Percentiles rank a stretch among this genome's conserved stretches.
Evolutionary conservation across 306 rosid genomes (phyloP).

Genomic region (Quercus berberidifolia): DNA sequence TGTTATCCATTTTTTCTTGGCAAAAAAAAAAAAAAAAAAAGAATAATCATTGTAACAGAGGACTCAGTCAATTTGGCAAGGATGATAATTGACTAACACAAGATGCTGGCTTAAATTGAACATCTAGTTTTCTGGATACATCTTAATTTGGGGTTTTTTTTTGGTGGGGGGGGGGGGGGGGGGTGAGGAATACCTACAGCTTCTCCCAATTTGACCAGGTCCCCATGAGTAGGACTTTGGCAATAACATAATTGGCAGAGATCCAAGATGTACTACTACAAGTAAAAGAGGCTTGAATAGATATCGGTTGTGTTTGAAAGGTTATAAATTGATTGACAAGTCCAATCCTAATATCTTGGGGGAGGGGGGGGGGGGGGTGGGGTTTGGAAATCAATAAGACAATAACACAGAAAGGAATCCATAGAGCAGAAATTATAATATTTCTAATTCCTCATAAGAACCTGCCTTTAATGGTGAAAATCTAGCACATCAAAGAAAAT

Average conservation of each 20-base stretch:
- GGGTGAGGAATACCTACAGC: not conserved
- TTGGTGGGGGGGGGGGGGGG: too few relatives aligned
- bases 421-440: not conserved
- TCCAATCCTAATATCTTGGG: too few relatives aligned
- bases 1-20: conserved; percentile 3
- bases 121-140: not conserved
- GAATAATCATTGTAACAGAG: not conserved
- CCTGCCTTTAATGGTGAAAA: not conserved
- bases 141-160: not conserved
- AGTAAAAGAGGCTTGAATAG: not conserved
- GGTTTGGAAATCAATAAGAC: not conserved
- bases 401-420: not conserved
- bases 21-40: not conserved
- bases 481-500: not conserved
- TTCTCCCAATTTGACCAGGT: conserved; percentile 9
- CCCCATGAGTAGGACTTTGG: not conserved
- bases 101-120: not conserved
- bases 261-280: not conserved
- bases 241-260: not conserved
- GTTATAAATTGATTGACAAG: too few relatives aligned
- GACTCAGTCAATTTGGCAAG: not conserved
- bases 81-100: not conserved
- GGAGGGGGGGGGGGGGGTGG: too few relatives aligned
- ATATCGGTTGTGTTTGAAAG: too few relatives aligned
- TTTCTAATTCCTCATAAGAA: not conserved